Evolutionary conservation across 1,139 yeast species (phyloP).

Genomic region (Candida albicans): DNA sequence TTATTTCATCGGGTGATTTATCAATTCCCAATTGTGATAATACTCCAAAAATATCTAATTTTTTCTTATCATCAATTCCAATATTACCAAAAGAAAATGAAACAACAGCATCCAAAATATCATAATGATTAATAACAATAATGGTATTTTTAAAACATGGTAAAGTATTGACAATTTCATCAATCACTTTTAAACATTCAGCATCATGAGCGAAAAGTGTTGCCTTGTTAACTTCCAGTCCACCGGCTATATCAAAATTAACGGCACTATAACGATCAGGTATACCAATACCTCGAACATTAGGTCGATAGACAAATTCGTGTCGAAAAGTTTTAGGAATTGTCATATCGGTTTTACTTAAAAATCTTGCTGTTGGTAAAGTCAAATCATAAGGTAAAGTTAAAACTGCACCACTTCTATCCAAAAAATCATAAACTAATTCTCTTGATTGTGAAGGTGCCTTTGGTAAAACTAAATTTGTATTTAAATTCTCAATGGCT

Average conservation of each 20-base stretch:
- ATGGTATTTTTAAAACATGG: conserved; percentile 62
- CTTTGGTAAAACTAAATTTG: conserved; percentile 67
- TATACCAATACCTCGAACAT: conserved; percentile 50
- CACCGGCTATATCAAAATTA: conserved; percentile 77
- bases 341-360: conserved; percentile 61
- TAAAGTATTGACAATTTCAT: conserved; percentile 63
- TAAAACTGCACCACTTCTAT: conserved; percentile 80
- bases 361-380: conserved; percentile 79
- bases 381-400: conserved; percentile 89
- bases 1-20: conserved; percentile 64
- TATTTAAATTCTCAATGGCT: conserved; percentile 68
- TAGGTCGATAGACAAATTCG: conserved; percentile 78
- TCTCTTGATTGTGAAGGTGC: conserved; percentile 67
- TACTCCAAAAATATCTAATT: conserved; percentile 64
- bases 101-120: conserved; percentile 65
- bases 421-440: conserved; percentile 76
- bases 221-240: conserved; percentile 26
- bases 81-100: conserved; percentile 73
- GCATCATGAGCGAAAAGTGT: conserved; percentile 64
- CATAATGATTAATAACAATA: conserved; percentile 76
- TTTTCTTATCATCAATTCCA: conserved; percentile 61
- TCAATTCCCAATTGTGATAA: conserved; percentile 77
- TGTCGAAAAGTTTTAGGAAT: conserved; percentile 69
- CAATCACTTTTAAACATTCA: conserved; percentile 79
- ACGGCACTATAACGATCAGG: conserved; percentile 81